Base-by-base conservation (phyloP, 495 filamentous ascomycete species). In the Penicillium canariense region DNA sequence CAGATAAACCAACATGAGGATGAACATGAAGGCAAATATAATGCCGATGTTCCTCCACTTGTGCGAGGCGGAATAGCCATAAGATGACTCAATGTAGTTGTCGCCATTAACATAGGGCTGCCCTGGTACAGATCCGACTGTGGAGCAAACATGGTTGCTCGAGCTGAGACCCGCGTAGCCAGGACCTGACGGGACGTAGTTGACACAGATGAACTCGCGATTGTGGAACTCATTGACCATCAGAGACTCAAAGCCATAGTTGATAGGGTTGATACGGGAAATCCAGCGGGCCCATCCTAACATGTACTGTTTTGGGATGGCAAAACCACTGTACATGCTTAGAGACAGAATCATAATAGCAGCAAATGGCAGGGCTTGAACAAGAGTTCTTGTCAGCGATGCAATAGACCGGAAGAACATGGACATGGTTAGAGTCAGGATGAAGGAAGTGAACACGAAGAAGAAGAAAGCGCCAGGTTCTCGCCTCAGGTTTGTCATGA, bases 291-390 rank as follows among this genome's bases (percentile, higher is more conserved):
- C 89, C 87, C 91, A 96, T 2, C 73, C 77, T 11, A 85, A 82
- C 90, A 96, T 96, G 48, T 72, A 46, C 46, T 64, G 68, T 35
- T 83, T 81, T 0, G 91, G 92, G 56, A 97, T 89, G 2, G 84
- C 85, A 67, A 96, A 96, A 8, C 92, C 92, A 48, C 91, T 96
- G 66, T 94, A 96, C 52, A 96, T 88, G 61, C 95, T 77, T 34
- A 96, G 74, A 38, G n/a, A n/a, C n/a, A n/a, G n/a, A n/a, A 83
- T 81, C 44, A 96, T 78, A 22, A 96, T 69, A 1, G 88, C 88
- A 18, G 90, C 82, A 2, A 89, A 90, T 1, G 90, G 86, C 84
- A 95, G 84, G 42, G 92, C 91, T 63, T 95, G 89, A 0, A 84
- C 84, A 45, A 96, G 72, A 10, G 89, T 88, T 26, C 88, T 79